A percentile compares a stretch with the other conserved stretches of the same genome.
These are phyloP conservation scores for Neurospora sp. DNA, from an alignment of 495 filamentous ascomycete genomes.

Conservation along the genomic window DNA sequence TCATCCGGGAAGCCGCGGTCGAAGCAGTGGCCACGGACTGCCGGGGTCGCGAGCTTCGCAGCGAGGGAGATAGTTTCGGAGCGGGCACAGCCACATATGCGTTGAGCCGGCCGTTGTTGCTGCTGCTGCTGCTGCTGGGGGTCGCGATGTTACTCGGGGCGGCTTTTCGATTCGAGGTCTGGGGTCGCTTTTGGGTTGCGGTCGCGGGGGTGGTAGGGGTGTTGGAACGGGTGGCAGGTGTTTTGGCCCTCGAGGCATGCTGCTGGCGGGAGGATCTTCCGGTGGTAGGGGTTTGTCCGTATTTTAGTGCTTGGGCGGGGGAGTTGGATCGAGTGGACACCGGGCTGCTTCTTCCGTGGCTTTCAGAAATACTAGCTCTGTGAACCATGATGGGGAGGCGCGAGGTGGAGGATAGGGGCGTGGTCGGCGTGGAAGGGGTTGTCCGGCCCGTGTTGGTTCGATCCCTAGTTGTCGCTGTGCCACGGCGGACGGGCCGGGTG, in stretches of 20 bases:
- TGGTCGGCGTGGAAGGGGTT: slow-evolving; percentile 19
- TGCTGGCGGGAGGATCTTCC: slow-evolving; percentile 31
- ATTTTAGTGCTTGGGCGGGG: slow-evolving; percentile 29
- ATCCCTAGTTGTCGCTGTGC: neutral
- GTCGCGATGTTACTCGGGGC: slow-evolving; percentile 21
- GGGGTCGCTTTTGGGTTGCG: slow-evolving; percentile 24
- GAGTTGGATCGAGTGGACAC: slow-evolving; percentile 42
- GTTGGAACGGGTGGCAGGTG: slow-evolving; percentile 22
- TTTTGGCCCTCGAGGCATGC: slow-evolving; percentile 21
- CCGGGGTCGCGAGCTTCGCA: slow-evolving; percentile 73
- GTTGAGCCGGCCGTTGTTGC: slow-evolving; percentile 31
- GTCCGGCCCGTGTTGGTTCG: slow-evolving; percentile 4
- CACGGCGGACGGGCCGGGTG: slow-evolving; percentile 14
- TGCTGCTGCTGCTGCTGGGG: slow-evolving; percentile 5
- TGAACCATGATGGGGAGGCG: slow-evolving; percentile 34
- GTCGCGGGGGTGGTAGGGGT: slow-evolving; percentile 19
- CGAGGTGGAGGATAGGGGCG: slow-evolving; percentile 27
- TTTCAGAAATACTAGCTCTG: slow-evolving; percentile 30
- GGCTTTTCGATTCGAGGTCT: slow-evolving; percentile 20
- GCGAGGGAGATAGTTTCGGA: slow-evolving; percentile 51
- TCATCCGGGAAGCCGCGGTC: slow-evolving; percentile 49
- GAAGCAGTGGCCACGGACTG: slow-evolving; percentile 69
- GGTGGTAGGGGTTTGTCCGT: slow-evolving; percentile 17
- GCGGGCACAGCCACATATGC: slow-evolving; percentile 41
- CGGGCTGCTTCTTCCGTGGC: slow-evolving; percentile 29